Evolutionary conservation across 2,329 filamentous ascomycete species (phyloP), one percentile per base, ranked within the genome.

Genomic region (Fusarium pseudograminearum): DNA sequence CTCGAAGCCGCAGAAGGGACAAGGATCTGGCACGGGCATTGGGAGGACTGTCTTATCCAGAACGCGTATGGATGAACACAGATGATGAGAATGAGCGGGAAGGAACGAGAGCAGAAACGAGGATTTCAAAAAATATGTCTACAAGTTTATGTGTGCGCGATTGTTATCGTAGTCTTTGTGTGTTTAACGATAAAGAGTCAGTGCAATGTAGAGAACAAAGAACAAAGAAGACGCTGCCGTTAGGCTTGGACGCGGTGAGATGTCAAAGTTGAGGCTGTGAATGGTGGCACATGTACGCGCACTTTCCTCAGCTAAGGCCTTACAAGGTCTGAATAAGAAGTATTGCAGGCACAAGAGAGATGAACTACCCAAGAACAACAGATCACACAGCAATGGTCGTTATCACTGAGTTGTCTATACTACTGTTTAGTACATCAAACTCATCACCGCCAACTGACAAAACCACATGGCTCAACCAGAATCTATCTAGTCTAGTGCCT

Each of bases 1-100:
- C 33, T 67, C 70, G 65, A 77, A 80, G 54, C 77, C 76, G 58
- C 80, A 82, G 53, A 82, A 82, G 4, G 80, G 80, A 48, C 80
- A 76, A 56, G 67, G 67, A 42, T 70, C 46, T 20, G 54, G 42
- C 28, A 38, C 38, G 33, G 63, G 44, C 67, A 70, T 70, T 22
- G 41, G 36, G 33, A 26, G 33, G 33, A 24, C 34, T 45, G 40
- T 67, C 41, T 50, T 46, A 55, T 36, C 38, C 44, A 40, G 22
- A 30, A 30, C 24, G n/a, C 31, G 52, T 34, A 38, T 20, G 14
- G 22, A 38, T 15, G 11, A 16, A 33, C 8, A 24, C 26, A 20
- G 33, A 31, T 31, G 5, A 15, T 47, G 34, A 26, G 28, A 41
- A 30, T 22, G 41, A 53, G 28, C 54, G 26, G 14, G 20, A 65